Percentiles rank a stretch among this genome's conserved stretches.
Evolutionary conservation across 306 rosid genomes (phyloP).

Genomic region (Pueraria montana): DNA sequence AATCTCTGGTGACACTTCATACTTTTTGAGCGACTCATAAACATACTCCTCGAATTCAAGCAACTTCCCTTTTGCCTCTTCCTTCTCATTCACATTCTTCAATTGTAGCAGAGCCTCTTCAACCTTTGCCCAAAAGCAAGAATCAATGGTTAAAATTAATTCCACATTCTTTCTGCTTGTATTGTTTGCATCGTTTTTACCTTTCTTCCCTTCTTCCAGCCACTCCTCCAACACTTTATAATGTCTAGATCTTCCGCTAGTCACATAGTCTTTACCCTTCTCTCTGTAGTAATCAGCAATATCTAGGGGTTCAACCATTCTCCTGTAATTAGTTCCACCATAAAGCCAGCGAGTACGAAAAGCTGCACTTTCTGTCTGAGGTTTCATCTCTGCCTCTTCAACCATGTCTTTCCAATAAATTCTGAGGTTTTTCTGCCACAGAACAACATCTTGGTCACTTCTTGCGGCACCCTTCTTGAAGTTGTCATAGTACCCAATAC

Average conservation of each 20-base stretch:
- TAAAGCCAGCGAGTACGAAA: constrained; percentile 57
- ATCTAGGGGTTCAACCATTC: constrained; percentile 76
- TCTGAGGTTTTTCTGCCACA: constrained; percentile 47
- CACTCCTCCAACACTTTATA: constrained; percentile 58
- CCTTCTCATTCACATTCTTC: too few species aligned
- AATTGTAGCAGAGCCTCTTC: too few species aligned
- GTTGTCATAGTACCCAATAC: constrained; percentile 69
- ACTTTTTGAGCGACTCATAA: too few species aligned
- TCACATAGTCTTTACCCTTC: constrained; percentile 29
- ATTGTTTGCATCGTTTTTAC: background rate
- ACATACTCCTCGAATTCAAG: too few species aligned
- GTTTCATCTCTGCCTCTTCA: constrained; percentile 58
- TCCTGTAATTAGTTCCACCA: constrained; percentile 61
- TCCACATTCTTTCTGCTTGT: constrained; percentile 44
- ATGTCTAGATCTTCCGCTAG: constrained; percentile 52
- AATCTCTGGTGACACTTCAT: too few species aligned
- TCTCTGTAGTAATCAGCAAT: constrained; percentile 64
- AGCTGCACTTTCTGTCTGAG: constrained; percentile 54
- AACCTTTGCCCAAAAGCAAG: constrained; percentile 84
- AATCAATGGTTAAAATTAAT: constrained; percentile 63
- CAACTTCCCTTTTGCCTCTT: too few species aligned
- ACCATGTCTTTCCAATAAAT: constrained; percentile 66
- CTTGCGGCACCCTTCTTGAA: constrained; percentile 33
- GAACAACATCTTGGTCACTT: constrained; percentile 42
- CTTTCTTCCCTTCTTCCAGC: constrained; percentile 19